These are phyloP conservation scores for Gracilariopsis chorda DNA, from an alignment of 23 red algal genomes.

Conservation along the genomic window DNA sequence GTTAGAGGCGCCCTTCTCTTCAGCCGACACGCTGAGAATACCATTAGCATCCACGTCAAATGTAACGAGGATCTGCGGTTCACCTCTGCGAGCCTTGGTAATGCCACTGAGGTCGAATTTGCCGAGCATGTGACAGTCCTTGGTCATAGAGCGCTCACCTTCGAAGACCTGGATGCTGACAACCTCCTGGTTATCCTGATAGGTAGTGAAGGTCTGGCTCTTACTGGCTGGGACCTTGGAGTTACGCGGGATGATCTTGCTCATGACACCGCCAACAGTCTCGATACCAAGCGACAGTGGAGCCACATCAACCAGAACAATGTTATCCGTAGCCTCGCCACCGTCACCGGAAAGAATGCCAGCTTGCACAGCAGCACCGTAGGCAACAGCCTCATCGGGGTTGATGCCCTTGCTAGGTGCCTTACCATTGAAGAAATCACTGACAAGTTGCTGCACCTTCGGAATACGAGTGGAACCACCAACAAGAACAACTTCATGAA, in stretches of 20 bases:
- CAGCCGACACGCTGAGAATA: slow-evolving; percentile 89
- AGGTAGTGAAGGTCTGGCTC: slow-evolving; percentile 94
- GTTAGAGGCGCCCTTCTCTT: slow-evolving; percentile 84
- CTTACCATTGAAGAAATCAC: slow-evolving; percentile 95
- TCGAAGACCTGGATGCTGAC: slow-evolving; percentile 96
- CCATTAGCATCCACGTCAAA: slow-evolving; percentile 94
- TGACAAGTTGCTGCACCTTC: slow-evolving; percentile 96
- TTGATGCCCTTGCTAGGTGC: slow-evolving; percentile 95
- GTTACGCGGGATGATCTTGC: slow-evolving; percentile 96
- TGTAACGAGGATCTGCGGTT: slow-evolving; percentile 94
- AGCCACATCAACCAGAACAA: slow-evolving; percentile 93
- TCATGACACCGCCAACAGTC: slow-evolving; percentile 99
- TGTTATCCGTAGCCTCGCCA: slow-evolving; percentile 79
- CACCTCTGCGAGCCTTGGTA: slow-evolving; percentile 82
- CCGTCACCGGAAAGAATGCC: slow-evolving; percentile 92
- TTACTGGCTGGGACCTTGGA: slow-evolving; percentile 91
- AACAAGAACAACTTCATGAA: slow-evolving; percentile 97
- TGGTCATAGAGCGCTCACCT: slow-evolving; percentile 91
- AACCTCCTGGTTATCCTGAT: slow-evolving; percentile 89
- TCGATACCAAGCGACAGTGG: slow-evolving; percentile 98
- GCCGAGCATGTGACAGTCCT: slow-evolving; percentile 95
- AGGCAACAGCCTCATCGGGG: slow-evolving; percentile 98
- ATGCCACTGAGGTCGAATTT: slow-evolving; percentile 97
- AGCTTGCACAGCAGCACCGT: slow-evolving; percentile 93
- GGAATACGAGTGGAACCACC: slow-evolving; percentile 98